Percentiles rank a stretch among this genome's conserved stretches.
phyloP scores from a whole-genome alignment of 129 eudicot genomes.

The Silybum marianum region DNA sequence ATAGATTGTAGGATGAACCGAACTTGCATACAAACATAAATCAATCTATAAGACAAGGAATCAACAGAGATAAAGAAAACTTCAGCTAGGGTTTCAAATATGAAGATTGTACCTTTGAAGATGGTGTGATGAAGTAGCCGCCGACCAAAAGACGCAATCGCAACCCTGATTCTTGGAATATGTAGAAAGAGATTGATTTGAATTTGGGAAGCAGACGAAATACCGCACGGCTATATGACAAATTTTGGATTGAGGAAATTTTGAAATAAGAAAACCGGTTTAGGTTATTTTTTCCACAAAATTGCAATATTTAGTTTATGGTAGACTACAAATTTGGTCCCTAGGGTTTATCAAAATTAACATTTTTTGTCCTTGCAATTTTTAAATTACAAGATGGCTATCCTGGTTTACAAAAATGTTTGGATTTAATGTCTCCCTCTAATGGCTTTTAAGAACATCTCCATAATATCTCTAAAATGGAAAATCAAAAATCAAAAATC shows the following conservation, averaged over 20 bases:
- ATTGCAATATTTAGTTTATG: no score
- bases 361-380: no score
- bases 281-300: no score
- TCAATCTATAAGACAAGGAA: not conserved
- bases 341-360: no score
- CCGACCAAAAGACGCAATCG: slow-evolving; percentile 1
- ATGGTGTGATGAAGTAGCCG: slow-evolving; percentile 12
- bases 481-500: no score
- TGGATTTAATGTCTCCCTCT: no score
- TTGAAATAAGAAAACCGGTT: not conserved
- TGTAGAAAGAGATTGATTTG: not conserved
- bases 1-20: not conserved
- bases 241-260: not conserved
- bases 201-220: not conserved
- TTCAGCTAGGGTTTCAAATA: slow-evolving; percentile 21
- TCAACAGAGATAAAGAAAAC: not conserved
- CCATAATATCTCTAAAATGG: no score
- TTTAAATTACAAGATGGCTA: no score
- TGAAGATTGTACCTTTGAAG: slow-evolving; percentile 7
- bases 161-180: not conserved
- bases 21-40: not conserved
- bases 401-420: no score
- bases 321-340: no score
- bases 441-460: no score
- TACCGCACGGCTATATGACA: no score